Conservation (phyloP, 2,329 filamentous ascomycete species). For the Blumeria graminis region DNA sequence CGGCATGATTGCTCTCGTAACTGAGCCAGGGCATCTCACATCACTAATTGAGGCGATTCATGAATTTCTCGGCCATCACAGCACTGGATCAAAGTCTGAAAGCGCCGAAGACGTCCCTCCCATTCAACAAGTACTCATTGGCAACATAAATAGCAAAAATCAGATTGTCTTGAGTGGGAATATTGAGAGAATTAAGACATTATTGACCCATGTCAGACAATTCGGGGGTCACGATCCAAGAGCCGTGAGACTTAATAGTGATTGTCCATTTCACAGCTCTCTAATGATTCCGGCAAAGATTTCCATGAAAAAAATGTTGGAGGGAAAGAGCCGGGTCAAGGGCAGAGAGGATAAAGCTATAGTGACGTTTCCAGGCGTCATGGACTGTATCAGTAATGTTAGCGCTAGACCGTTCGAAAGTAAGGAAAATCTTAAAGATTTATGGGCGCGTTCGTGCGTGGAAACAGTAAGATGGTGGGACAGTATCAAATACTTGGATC, state of each 20-base stretch:
- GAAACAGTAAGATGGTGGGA: constrained; percentile 92
- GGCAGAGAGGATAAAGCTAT: constrained; percentile 35
- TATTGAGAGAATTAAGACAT: constrained; percentile 55
- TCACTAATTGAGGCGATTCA: constrained; percentile 48
- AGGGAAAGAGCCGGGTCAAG: constrained; percentile 27
- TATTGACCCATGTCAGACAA: constrained; percentile 65
- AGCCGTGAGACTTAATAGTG: constrained; percentile 64
- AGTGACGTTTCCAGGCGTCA: constrained; percentile 46
- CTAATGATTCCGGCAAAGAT: constrained; percentile 70
- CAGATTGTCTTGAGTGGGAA: constrained; percentile 86
- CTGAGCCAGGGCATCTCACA: constrained; percentile 53
- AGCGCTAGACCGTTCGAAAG: constrained; percentile 53
- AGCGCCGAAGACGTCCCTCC: constrained; percentile 43
- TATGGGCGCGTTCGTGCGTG: constrained; percentile 60
- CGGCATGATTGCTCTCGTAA: constrained; percentile 85
- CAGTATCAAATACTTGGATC: constrained; percentile 70
- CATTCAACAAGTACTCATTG: constrained; percentile 71
- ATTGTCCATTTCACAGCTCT: constrained; percentile 76
- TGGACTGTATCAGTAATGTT: constrained; percentile 73
- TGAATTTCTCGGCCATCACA: constrained; percentile 50
- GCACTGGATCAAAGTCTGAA: constrained; percentile 41
- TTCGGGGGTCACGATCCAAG: constrained; percentile 82
- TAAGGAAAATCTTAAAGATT: constrained; percentile 50
- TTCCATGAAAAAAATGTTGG: constrained; percentile 45
- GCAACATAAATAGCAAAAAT: constrained; percentile 88